Evolutionary conservation across 1,284 basidiomycete genomes (phyloP).

Genomic region (Fistulinella cinereoalba): DNA sequence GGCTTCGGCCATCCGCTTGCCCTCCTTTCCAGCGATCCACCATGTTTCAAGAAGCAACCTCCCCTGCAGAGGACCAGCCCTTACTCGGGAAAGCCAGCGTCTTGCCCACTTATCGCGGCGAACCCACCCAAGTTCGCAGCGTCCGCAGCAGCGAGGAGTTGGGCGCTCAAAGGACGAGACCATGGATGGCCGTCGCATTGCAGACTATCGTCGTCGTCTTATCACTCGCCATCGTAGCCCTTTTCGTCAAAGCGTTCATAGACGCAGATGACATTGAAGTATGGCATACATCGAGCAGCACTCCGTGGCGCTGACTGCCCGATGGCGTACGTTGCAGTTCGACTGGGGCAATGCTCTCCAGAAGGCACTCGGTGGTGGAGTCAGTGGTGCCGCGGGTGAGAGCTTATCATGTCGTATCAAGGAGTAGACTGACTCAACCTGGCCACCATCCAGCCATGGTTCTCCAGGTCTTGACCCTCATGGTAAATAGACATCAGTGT

Average conservation of each 20-base stretch:
- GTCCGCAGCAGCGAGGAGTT: constrained; percentile 21
- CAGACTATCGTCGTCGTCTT: constrained; percentile 36
- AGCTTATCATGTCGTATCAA: too few relatives aligned
- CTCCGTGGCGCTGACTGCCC: too few relatives aligned
- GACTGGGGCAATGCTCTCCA: constrained; percentile 73
- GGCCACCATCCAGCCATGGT: constrained; percentile 92
- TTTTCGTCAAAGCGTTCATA: constrained; percentile 68
- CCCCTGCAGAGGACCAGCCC: constrained; percentile 23
- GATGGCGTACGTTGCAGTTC: too few relatives aligned
- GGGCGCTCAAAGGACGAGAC: constrained; percentile 6
- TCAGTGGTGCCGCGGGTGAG: constrained; percentile 84
- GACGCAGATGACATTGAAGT: constrained; percentile 67
- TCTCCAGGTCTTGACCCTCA: constrained; percentile 81
- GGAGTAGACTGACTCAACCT: too few relatives aligned
- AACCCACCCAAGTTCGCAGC: neutral
- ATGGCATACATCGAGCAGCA: constrained; percentile 25
- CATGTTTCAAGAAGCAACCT: constrained; percentile 23
- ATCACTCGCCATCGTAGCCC: constrained; percentile 39
- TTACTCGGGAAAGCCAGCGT: constrained; percentile 15
- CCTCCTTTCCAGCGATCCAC: too few relatives aligned
- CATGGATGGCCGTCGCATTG: constrained; percentile 21
- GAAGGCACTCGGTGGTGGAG: constrained; percentile 78
- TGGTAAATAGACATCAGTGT: too few relatives aligned
- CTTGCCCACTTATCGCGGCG: constrained; percentile 13
- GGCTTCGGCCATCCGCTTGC: too few relatives aligned